Evolutionary conservation across 345 rosid species (phyloP).

Genomic region (Salix caprea): DNA sequence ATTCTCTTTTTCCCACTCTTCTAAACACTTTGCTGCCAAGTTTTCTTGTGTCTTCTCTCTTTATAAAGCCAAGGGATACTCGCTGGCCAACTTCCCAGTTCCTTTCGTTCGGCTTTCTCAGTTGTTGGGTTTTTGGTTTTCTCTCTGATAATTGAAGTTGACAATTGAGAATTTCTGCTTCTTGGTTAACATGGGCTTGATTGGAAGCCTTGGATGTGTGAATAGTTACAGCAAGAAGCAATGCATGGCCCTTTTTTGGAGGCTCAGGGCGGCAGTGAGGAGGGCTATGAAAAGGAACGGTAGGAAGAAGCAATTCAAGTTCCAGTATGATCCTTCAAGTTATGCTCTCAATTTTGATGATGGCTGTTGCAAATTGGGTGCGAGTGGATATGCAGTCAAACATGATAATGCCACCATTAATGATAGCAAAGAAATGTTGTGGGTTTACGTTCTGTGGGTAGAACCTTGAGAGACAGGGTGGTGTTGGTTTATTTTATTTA

Average conservation of each 20-base stretch:
- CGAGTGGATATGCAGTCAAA: conserved; percentile 14
- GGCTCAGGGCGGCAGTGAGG: conserved; percentile 47
- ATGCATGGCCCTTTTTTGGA: conserved; percentile 47
- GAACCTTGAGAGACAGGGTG: neutral
- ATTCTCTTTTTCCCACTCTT: neutral
- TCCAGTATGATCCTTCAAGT: conserved; percentile 93
- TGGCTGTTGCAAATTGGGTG: conserved; percentile 25
- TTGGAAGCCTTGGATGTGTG: conserved; percentile 7
- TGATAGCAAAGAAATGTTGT: conserved; percentile 15
- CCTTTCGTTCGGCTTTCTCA: neutral
- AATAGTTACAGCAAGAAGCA: conserved; percentile 33
- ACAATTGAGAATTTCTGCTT: neutral
- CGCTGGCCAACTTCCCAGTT: neutral
- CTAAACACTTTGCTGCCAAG: neutral
- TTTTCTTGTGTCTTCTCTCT: neutral
- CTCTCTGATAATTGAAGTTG: neutral
- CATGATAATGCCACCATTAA: neutral
- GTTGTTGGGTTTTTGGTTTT: neutral
- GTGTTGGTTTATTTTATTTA: conserved; percentile 3
- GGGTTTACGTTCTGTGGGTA: conserved; percentile 49
- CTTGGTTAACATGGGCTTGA: conserved; percentile 13
- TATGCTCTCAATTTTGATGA: conserved; percentile 72
- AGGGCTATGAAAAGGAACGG: conserved; percentile 32
- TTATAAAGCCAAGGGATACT: neutral
- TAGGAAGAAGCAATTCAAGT: conserved; percentile 35